Evolutionary conservation across 2,329 filamentous ascomycete genomes (phyloP), one percentile per base, ranked within the genome.

Genomic region (Leptographium lundbergii): DNA sequence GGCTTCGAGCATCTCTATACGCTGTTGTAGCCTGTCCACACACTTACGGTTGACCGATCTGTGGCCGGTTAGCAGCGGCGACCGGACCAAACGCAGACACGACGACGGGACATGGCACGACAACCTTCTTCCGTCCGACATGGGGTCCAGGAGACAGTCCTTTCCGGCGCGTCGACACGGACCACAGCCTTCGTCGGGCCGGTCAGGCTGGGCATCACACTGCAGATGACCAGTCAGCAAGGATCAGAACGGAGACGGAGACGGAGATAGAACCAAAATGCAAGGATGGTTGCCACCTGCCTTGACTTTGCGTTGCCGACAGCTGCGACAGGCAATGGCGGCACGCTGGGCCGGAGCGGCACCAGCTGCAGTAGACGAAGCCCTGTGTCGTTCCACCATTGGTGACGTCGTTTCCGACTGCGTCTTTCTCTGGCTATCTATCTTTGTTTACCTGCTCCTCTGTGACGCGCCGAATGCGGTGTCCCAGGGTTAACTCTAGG

Each of bases 251-350:
- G 47, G 47, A 25, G 47, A 50, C 47, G 47, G 24, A 50, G 47
- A 17, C 24, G 45, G 45, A 48, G 22, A 50, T 22, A 22, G 42
- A 5, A 5, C 29, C n/a, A n/a, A n/a, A n/a, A n/a, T n/a, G n/a
- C n/a, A n/a, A n/a, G 32, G 32, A 34, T 4, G 13, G 45, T 17
- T 5, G n/a, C 45, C 14, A 17, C 57, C 19, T 24, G 22, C 57
- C 57, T 60, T 60, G 45, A 60, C 59, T 47, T 60, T 60, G 47
- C 59, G 59, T 6, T 32, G 25, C 14, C 59, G 59, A 32, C 59
- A 60, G 14, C 45, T 58, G 45, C 50, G 59, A 47, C 59, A 60
- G 6, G 59, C 59, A 4, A 58, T 34, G 10, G 59, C 48, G 3
- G 59, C 59, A 6, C 59, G 59, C 45, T 60, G 56, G 25, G 25